Conservation (phyloP, 2,329 filamentous ascomycete species). For the Xylariaceae sp. region DNA sequence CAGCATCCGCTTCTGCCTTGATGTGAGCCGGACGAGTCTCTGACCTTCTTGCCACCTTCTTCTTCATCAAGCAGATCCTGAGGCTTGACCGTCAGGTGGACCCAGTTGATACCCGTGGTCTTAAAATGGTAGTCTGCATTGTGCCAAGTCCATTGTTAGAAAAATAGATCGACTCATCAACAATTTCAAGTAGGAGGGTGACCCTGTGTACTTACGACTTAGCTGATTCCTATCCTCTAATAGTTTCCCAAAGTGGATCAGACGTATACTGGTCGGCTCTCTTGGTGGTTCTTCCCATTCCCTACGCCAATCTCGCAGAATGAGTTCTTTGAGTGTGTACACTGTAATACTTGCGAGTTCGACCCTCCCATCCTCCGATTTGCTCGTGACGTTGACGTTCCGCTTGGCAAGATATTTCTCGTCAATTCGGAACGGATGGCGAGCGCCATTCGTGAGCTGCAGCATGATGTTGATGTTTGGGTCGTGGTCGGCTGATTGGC, state of each 20-base stretch:
- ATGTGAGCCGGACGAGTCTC: constrained; percentile 33
- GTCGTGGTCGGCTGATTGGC: constrained; percentile 21
- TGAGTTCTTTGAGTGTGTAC: constrained; percentile 90
- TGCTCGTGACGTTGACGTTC: constrained; percentile 69
- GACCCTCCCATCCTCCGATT: constrained; percentile 53
- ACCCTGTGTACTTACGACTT: constrained; percentile 60
- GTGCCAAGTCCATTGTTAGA: background rate
- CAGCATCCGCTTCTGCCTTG: constrained; percentile 30
- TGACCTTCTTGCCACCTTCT: constrained; percentile 58
- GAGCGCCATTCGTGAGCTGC: constrained; percentile 70
- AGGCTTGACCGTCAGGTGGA: constrained; percentile 75
- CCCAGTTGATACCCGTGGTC: constrained; percentile 59
- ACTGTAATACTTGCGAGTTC: constrained; percentile 89
- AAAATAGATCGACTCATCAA: background rate
- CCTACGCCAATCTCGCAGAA: constrained; percentile 85
- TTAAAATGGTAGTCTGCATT: constrained; percentile 62
- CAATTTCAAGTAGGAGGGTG: background rate
- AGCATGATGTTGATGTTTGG: constrained; percentile 71
- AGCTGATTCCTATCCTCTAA: constrained; percentile 83
- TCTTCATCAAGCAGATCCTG: constrained; percentile 70
- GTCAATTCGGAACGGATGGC: constrained; percentile 88
- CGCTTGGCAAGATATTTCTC: constrained; percentile 79
- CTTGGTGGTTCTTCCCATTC: constrained; percentile 87
- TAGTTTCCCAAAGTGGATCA: constrained; percentile 89
- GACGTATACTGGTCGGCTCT: constrained; percentile 81